Percentiles rank a stretch among this genome's conserved stretches.
Conservation (phyloP, 2,329 filamentous ascomycete genomes). For the Diaporthe ilicicola region DNA sequence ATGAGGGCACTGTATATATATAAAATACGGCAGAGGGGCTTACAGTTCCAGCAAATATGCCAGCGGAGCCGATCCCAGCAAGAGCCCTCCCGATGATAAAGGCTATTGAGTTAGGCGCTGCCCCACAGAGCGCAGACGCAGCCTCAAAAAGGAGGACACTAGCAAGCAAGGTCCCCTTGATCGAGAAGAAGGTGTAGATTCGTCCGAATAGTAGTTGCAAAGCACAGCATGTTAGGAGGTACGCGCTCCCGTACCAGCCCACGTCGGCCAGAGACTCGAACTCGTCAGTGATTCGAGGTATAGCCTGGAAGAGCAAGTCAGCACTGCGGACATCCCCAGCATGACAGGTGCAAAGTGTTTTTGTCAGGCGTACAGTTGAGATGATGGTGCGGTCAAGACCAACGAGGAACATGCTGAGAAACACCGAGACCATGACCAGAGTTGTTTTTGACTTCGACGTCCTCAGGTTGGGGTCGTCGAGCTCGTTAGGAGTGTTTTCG, state of each 20-base stretch:
- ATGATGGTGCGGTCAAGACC: conserved; percentile 34
- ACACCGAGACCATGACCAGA: neutral
- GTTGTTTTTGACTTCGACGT: neutral
- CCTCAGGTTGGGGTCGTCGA: neutral
- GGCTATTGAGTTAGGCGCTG: conserved; percentile 38
- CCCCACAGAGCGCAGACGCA: conserved; percentile 39
- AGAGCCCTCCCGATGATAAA: conserved; percentile 41
- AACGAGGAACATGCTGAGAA: conserved; percentile 36
- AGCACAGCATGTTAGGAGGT: conserved; percentile 31
- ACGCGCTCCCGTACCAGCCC: conserved; percentile 39
- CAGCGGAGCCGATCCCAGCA: conserved; percentile 37
- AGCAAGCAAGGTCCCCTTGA: conserved; percentile 31
- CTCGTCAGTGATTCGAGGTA: conserved; percentile 36
- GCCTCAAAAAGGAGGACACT: conserved; percentile 32
- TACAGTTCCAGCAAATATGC: conserved; percentile 40
- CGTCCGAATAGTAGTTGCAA: conserved; percentile 29
- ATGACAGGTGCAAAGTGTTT: too few species aligned
- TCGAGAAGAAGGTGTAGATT: conserved; percentile 16
- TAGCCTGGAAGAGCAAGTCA: conserved; percentile 22
- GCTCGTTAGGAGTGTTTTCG: neutral
- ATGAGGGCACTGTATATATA: neutral
- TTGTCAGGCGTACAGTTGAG: conserved; percentile 23
- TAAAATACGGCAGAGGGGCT: neutral
- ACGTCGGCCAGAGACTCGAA: conserved; percentile 40
- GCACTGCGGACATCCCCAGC: too few species aligned